Conservation (phyloP, 352 stramenopile species). For the Pythium aphanidermatum region DNA sequence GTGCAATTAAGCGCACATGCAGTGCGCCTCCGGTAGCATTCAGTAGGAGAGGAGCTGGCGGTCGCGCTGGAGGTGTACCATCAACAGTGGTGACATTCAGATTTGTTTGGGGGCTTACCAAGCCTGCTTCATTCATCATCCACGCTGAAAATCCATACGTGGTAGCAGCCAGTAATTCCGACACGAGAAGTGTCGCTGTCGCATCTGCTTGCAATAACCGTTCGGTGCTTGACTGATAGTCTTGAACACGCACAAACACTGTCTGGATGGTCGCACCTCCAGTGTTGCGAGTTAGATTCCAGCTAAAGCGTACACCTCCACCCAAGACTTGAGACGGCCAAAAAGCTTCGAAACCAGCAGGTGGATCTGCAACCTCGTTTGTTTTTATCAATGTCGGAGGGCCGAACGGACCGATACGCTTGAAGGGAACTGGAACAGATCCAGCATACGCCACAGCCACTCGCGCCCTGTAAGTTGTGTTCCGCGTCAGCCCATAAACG, state of each 20-base stretch:
- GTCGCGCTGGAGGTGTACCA: slow-evolving; percentile 11
- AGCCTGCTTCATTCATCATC: slow-evolving; percentile 21
- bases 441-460: slow-evolving; percentile 23
- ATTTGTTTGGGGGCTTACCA: slow-evolving; percentile 4
- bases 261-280: slow-evolving; percentile 22
- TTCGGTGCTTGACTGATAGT: background rate
- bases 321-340: slow-evolving; percentile 9
- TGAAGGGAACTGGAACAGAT: too few species aligned
- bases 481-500: slow-evolving; percentile 15
- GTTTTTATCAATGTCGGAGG: slow-evolving; percentile 15
- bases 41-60: slow-evolving; percentile 23
- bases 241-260: slow-evolving; percentile 22
- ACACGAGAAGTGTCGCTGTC: slow-evolving; percentile 7
- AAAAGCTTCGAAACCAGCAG: slow-evolving; percentile 19
- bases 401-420: slow-evolving; percentile 23
- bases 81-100: slow-evolving; percentile 10
- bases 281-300: slow-evolving; percentile 24
- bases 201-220: slow-evolving; percentile 10
- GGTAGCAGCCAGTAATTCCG: slow-evolving; percentile 21
- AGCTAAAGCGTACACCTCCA: slow-evolving; percentile 23
- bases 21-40: slow-evolving; percentile 40
- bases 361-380: slow-evolving; percentile 7
- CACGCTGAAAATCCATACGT: slow-evolving; percentile 26
- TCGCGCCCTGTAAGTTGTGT: slow-evolving; percentile 25
- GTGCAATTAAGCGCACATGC: slow-evolving; percentile 26